Percentiles rank a stretch among this genome's conserved stretches.
Evolutionary conservation across 2,329 filamentous ascomycete species (phyloP).

Genomic region (Sporothrix humicola): DNA sequence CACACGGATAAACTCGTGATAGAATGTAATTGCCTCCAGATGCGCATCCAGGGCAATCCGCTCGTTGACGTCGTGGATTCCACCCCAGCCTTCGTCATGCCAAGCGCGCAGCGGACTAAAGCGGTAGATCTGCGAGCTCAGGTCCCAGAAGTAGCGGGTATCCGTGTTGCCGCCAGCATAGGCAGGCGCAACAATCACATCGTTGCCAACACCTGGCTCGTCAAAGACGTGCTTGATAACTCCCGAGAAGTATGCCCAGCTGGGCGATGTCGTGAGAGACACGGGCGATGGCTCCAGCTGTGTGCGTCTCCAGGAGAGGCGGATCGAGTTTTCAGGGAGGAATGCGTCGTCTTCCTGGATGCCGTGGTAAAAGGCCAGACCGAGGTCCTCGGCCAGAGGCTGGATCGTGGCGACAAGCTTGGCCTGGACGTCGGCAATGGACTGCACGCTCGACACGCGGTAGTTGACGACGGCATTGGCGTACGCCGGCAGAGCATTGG

Average conservation of each 20-base stretch:
- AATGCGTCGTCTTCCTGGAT: background rate
- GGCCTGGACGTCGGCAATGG: background rate
- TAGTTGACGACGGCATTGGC: background rate
- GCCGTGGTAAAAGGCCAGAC: background rate
- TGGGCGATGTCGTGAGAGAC: background rate
- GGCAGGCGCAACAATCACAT: background rate
- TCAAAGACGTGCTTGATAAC: slow-evolving; percentile 18
- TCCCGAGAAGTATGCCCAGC: background rate
- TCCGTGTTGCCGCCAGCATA: slow-evolving; percentile 4
- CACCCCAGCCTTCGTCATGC: slow-evolving; percentile 1
- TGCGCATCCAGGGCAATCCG: background rate
- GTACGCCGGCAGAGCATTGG: background rate
- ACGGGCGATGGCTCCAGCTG: background rate
- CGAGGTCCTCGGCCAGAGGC: background rate
- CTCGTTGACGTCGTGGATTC: slow-evolving; percentile 1
- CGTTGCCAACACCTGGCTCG: background rate
- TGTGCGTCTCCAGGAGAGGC: background rate
- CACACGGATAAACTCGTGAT: background rate
- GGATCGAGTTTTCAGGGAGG: background rate
- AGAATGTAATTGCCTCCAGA: background rate
- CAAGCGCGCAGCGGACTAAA: background rate
- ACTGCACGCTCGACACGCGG: background rate
- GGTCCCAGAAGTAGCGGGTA: slow-evolving; percentile 1
- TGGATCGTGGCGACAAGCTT: background rate
- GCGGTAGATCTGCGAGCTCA: slow-evolving; percentile 10